phyloP scores from a whole-genome alignment of 2,329 filamentous ascomycete genomes.

The Alternaria sp. region DNA sequence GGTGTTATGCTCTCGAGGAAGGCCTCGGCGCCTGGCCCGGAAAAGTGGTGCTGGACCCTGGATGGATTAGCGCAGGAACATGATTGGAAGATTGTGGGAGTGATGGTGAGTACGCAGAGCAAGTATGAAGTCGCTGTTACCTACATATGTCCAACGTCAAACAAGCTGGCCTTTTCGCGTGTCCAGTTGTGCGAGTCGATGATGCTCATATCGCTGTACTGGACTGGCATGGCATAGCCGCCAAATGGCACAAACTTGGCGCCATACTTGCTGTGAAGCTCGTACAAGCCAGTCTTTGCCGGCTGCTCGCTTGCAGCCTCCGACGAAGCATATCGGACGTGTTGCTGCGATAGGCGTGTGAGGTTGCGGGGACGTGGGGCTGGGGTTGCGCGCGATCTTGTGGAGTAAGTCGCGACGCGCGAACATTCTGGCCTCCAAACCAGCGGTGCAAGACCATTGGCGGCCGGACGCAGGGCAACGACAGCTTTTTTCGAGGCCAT shows the following conservation, averaged over 20 bases:
- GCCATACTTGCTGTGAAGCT: conserved; percentile 78
- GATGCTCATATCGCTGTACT: conserved; percentile 80
- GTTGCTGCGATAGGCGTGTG: conserved; percentile 23
- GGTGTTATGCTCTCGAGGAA: conserved; percentile 90
- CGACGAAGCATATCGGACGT: conserved; percentile 42
- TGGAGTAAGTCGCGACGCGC: conserved; percentile 20
- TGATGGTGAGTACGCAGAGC: neutral
- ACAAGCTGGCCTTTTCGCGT: conserved; percentile 84
- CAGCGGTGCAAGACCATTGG: conserved; percentile 33
- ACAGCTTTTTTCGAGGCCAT: conserved; percentile 44
- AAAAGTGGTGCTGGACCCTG: conserved; percentile 82
- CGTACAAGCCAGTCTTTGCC: conserved; percentile 76
- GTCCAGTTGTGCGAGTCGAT: conserved; percentile 90
- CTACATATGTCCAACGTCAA: conserved; percentile 97
- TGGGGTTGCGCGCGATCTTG: conserved; percentile 26
- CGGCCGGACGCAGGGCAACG: conserved; percentile 32
- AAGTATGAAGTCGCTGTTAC: conserved; percentile 13
- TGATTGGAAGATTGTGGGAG: neutral
- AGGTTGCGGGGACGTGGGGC: conserved; percentile 39
- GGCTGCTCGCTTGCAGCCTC: conserved; percentile 38
- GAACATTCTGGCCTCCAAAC: conserved; percentile 23
- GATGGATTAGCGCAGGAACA: neutral
- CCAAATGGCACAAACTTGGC: conserved; percentile 98
- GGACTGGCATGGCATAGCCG: conserved; percentile 90
- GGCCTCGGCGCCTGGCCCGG: conserved; percentile 77